Evolutionary conservation across 192 early-diverging fungal species (phyloP), one percentile per base, ranked within the genome.

Genomic region (Gonapodya sp.): DNA sequence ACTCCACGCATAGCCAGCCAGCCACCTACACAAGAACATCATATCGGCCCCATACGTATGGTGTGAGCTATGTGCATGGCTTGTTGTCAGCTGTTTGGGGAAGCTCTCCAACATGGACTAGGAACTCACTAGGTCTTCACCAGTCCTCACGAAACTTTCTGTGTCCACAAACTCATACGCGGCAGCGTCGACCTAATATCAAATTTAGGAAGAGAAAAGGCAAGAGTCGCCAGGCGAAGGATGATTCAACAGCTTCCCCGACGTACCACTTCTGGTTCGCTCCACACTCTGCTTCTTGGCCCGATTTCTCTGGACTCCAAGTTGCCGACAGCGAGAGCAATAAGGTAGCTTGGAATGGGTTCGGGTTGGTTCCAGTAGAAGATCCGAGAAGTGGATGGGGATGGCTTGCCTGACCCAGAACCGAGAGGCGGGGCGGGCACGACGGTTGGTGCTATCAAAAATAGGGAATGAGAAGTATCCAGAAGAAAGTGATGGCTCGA

Each of bases 41-140:
- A 86, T 97, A 97, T 81, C 93, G 90, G 77, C 96, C 96, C 97
- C 97, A 99, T 79, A 92, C 91, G 82, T 99, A 99, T 31, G 95
- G 95, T 36, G 94, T 96, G 75, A 97, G 86, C 36, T 95, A 83
- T 91, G 77, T 85, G 80, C 73, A 94, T 86, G 82, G 92, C 92
- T 78, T n/a, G n/a, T n/a, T 83, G 89, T 79, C 93, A 92, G 73
- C 91, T 92, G n/a, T n/a, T n/a, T n/a, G n/a, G 64, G 64, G 64
- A 72, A 72, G 64, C 64, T 72, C 64, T 30, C 64, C 64, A 30
- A 33, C 75, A 2, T 16, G 30, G 34, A 14, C 31, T 32, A 33
- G 18, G 34, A 77, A 77, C 64, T 1, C 33, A 82, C 80, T n/a
- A 89, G 81, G 34, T 85, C 81, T 83, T 92, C 91, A 35, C 89